Conservation (phyloP, 75 land plant species). For the Pinus taeda region DNA sequence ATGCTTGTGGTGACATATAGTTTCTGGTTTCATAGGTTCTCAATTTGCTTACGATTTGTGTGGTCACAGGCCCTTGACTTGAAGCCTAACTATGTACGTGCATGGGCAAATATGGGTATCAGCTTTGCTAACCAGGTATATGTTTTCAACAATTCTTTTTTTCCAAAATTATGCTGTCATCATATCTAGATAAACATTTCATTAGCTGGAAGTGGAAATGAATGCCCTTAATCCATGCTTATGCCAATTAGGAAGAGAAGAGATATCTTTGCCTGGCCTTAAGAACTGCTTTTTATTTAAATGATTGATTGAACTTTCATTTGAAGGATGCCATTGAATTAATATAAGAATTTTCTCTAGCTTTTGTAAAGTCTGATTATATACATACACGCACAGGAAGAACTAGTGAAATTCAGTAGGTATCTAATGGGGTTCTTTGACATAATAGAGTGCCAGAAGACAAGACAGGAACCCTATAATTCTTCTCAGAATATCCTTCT, state of each 20-base stretch:
- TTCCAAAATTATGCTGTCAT: background rate
- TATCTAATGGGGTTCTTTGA: background rate
- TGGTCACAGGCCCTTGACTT: conserved; percentile 77
- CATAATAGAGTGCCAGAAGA: background rate
- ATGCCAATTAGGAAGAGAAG: background rate
- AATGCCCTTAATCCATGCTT: background rate
- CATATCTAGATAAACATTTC: background rate
- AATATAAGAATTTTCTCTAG: background rate
- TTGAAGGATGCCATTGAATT: background rate
- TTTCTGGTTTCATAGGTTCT: background rate
- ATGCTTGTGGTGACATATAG: conserved; percentile 1
- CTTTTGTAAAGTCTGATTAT: no score
- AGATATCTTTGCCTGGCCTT: background rate
- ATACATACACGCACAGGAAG: background rate
- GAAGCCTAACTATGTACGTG: conserved; percentile 98
- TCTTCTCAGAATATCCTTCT: background rate
- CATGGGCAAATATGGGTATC: conserved; percentile 99
- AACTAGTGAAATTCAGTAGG: background rate
- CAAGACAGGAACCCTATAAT: background rate
- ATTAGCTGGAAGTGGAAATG: background rate
- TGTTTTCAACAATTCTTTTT: background rate
- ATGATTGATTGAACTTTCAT: background rate
- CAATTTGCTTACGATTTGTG: background rate
- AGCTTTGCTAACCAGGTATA: conserved; percentile 90
- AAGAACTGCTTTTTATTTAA: background rate